These are phyloP conservation scores for Crithidia thermophila DNA, from an alignment of 208 protist genomes.

Conservation along the genomic window DNA sequence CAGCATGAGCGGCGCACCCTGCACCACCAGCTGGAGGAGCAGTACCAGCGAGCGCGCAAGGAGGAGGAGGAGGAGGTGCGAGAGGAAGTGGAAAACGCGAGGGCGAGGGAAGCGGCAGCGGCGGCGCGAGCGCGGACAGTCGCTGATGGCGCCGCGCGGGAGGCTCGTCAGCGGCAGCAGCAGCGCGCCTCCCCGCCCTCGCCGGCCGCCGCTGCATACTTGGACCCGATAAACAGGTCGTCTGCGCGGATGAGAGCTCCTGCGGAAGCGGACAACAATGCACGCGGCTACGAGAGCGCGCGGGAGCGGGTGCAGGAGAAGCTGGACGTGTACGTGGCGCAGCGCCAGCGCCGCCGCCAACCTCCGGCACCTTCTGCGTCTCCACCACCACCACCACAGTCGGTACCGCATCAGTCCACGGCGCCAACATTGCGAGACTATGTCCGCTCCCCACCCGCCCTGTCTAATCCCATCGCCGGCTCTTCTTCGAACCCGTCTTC, in stretches of 20 bases:
- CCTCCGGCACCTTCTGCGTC: not conserved
- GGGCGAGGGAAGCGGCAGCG: not conserved
- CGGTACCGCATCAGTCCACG: no score
- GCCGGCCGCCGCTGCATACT: not conserved
- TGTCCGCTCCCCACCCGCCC: not conserved
- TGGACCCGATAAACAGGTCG: no score
- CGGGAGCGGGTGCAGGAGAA: constrained; percentile 13
- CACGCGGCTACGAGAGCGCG: not conserved
- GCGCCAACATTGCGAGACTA: no score
- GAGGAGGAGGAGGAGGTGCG: not conserved
- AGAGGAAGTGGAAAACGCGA: not conserved
- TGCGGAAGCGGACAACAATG: no score
- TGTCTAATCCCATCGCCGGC: no score
- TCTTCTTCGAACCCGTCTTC: not conserved
- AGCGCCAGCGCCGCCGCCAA: not conserved
- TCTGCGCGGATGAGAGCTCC: no score
- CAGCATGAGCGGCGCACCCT: constrained; percentile 37
- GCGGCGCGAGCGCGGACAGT: constrained; percentile 2
- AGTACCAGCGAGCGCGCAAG: constrained; percentile 24
- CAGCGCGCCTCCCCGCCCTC: not conserved
- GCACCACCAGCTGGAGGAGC: constrained; percentile 33
- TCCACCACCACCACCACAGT: not conserved
- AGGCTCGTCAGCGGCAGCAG: not conserved
- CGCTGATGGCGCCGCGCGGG: constrained; percentile 4
- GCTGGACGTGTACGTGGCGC: constrained; percentile 11